phyloP scores from a whole-genome alignment of 805 yeast species.

The Metschnikowia bowlesiae region DNA sequence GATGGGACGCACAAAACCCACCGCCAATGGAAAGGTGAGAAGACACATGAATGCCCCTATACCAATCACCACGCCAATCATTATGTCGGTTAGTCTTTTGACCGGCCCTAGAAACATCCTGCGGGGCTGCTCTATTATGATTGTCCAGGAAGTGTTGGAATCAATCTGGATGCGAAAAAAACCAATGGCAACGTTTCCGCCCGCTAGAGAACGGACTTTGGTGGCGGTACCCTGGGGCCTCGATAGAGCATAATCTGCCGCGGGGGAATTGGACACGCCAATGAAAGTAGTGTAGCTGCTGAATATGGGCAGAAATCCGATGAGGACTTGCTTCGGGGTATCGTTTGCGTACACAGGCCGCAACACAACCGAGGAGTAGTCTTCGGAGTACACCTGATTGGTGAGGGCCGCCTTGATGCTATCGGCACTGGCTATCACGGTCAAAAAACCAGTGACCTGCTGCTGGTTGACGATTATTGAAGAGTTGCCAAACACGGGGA shows the following conservation, averaged over 20 bases:
- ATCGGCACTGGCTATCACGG: slow-evolving; percentile 44
- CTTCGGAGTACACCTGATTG: slow-evolving; percentile 15
- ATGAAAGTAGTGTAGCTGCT: slow-evolving; percentile 22
- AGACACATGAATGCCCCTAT: slow-evolving; percentile 70
- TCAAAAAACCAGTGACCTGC: slow-evolving; percentile 64
- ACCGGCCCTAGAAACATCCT: slow-evolving; percentile 60
- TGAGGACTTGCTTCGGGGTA: slow-evolving; percentile 37
- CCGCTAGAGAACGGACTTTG: slow-evolving; percentile 19
- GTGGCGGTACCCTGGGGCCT: slow-evolving; percentile 27
- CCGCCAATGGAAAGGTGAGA: slow-evolving; percentile 78
- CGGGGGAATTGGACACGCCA: slow-evolving; percentile 23
- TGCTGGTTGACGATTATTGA: slow-evolving; percentile 57
- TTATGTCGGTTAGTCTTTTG: slow-evolving; percentile 56
- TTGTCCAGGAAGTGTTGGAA: slow-evolving; percentile 56
- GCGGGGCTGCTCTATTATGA: slow-evolving; percentile 62
- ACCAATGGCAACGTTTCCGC: slow-evolving; percentile 32
- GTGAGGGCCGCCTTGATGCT: slow-evolving; percentile 26
- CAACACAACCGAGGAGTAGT: slow-evolving; percentile 31
- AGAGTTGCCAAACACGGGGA: slow-evolving; percentile 71
- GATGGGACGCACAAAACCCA: slow-evolving; percentile 81
- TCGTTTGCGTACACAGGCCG: slow-evolving; percentile 28
- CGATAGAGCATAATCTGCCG: slow-evolving; percentile 28
- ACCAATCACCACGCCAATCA: slow-evolving; percentile 74
- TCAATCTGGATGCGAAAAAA: slow-evolving; percentile 28
- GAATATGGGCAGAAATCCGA: slow-evolving; percentile 40